Base-by-base conservation (phyloP, 257 asterid species). In the Leptodermis oblonga region DNA sequence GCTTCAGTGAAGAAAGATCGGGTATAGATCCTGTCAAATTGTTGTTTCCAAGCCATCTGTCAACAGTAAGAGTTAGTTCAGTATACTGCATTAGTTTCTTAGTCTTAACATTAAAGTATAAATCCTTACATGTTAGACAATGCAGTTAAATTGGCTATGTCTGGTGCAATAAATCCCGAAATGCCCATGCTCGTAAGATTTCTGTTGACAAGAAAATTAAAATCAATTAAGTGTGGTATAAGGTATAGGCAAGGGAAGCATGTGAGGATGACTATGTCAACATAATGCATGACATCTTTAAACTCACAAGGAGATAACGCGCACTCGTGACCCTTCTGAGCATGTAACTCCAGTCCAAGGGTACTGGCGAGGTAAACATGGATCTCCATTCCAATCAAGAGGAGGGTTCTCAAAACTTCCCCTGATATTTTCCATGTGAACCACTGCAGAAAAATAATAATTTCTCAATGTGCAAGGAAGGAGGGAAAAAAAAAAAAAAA, bases 311-410 rank as follows among this genome's bases (percentile, higher is more conserved):
- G 86, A 28, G 74, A 76, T 81, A 37, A 94, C 70, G 52, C 99
- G 97, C 72, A 86, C 78, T 56, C 93, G 84, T 28, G 78, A 62
- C 45, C 89, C 97, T 67, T 67, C 82, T 18, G 89, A 81, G 74
- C 99, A 94, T 69, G 90, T 82, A 76, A 94, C 85, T 65, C 99
- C 99, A 26, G 97, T 85, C 99, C 99, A 94, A 26, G 86, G 55
- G 82, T 87, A 89, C 69, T 67, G 80, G 51, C 76, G 80, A 31
- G 99, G 99, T 70, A 89, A 78, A 82, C 99, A 94, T 0, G 99
- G 99, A 81, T 94, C 99, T 42, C 99, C 97, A 26, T 79, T 70
- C 99, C 99, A 94, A 78, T 94, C 97, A 39, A 82, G 70, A 1
- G 97, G 99, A 75, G 95, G 86, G 81, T 85, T 85, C 78, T 36